Base-by-base conservation (phyloP, 129 eudicot genomes). In the Scalesia atractyloides region DNA sequence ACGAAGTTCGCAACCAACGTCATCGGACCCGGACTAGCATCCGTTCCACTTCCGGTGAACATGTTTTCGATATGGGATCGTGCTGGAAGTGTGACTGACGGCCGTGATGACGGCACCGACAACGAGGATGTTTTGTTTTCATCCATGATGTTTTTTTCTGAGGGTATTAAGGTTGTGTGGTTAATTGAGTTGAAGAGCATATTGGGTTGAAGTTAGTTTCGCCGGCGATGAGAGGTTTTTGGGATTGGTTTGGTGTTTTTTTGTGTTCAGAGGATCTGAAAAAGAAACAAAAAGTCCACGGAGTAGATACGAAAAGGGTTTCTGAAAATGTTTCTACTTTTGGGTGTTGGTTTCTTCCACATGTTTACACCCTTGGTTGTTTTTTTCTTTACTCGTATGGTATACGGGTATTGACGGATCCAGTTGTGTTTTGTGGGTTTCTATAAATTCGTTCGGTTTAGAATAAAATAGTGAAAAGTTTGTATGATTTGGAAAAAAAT, bases 11-110 rank as follows among this genome's bases (percentile, higher is more conserved):
- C 81, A 3, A 91, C 97, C 44, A 90, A 54, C 70, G 89, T 85
- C 97, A 91, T 87, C 76, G 97, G 97, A 13, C 97, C 97, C 0
- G 97, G 95, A 66, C 97, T 91, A n/a, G 56, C 92, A 34, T 30
- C 89, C 51, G 83, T 51, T 24, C 74, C 73, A 33, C 77, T 83
- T 5, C 82, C 88, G 36, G 84, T 22, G 59, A 90, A 90, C 15
- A 87, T 9, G 39, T 9, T 75, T 54, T 90, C 91, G 43, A 80
- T 72, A 10, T 87, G 71, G 26, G 82, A 72, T 52, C 89, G 83
- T 11, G 97, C 74, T 57, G 97, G 97, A 7, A 90, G 86, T 33
- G 76, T 79, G 49, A 90, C 77, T 54, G 87, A 79, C 5, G 97
- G 97, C 49, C 85, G 75, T 80, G 75, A 34, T 22, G 85, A 71